phyloP scores from a whole-genome alignment of 495 filamentous ascomycete species.

The Talaromyces proteolyticus region DNA sequence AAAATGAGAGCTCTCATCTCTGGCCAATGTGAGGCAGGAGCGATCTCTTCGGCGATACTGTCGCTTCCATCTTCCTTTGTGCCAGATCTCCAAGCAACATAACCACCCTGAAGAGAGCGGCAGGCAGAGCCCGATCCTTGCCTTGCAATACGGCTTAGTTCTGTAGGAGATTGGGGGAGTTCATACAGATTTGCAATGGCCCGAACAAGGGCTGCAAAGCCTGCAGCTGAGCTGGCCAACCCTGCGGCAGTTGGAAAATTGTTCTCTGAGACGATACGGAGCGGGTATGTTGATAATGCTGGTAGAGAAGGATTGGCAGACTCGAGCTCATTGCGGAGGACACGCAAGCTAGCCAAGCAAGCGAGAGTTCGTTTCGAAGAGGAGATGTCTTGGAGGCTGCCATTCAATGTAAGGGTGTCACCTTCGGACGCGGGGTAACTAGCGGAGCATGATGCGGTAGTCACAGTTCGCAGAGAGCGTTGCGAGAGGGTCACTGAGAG shows the following conservation, averaged over 20 bases:
- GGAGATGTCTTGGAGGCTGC: conserved; percentile 68
- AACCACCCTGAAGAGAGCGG: conserved; percentile 85
- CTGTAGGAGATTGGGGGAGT: conserved; percentile 67
- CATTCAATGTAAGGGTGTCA: conserved; percentile 82
- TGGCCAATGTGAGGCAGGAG: conserved; percentile 84
- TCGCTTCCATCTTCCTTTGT: conserved; percentile 68
- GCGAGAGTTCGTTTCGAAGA: conserved; percentile 82
- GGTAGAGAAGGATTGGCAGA: conserved; percentile 63
- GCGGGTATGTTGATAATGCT: conserved; percentile 63
- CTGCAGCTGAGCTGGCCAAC: conserved; percentile 85
- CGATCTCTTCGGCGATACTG: conserved; percentile 78
- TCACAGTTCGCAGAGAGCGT: conserved; percentile 87
- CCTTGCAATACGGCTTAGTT: conserved; percentile 84
- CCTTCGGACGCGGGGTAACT: conserved; percentile 48
- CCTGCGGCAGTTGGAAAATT: conserved; percentile 99
- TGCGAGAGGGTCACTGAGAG: conserved; percentile 95
- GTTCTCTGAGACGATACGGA: conserved; percentile 86
- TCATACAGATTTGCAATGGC: conserved; percentile 89
- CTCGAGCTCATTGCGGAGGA: conserved; percentile 71
- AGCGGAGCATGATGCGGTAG: conserved; percentile 86
- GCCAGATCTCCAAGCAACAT: conserved; percentile 89
- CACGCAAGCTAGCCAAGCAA: conserved; percentile 79
- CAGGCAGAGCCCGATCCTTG: conserved; percentile 95
- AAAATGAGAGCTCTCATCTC: conserved; percentile 87
- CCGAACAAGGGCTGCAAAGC: conserved; percentile 90